Percentiles rank a stretch among this genome's conserved stretches.
Evolutionary conservation across 768 basidiomycete species (phyloP).

Genomic region (Suillus decipiens): DNA sequence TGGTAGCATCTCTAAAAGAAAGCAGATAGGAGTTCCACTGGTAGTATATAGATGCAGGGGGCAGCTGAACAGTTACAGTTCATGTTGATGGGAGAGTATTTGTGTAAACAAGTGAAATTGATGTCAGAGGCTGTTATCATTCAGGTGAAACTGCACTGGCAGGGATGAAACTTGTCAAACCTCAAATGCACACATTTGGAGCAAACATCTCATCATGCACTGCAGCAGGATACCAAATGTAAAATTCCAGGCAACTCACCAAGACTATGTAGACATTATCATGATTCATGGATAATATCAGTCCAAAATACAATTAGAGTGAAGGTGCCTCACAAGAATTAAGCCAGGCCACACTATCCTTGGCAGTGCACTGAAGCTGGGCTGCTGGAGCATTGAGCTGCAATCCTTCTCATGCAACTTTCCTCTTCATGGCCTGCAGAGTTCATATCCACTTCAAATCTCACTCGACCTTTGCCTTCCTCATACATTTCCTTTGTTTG

Average conservation of each 20-base stretch:
- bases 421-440: slow-evolving; percentile 29
- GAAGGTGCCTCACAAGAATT: too few species aligned
- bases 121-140: background rate
- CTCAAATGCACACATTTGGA: too few species aligned
- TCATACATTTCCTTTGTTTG: slow-evolving; percentile 46
- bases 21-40: background rate
- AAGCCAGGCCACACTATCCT: too few species aligned
- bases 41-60: background rate
- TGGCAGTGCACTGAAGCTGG: too few species aligned
- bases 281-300: too few species aligned
- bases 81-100: background rate
- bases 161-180: background rate
- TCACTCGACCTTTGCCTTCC: slow-evolving; percentile 45
- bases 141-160: background rate
- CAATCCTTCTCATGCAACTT: slow-evolving; percentile 5
- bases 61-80: background rate
- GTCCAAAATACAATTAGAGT: too few species aligned
- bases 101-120: background rate
- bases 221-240: too few species aligned
- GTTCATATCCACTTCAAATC: slow-evolving; percentile 43
- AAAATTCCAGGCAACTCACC: too few species aligned
- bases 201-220: too few species aligned
- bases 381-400: slow-evolving; percentile 1
- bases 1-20: background rate
- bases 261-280: too few species aligned